Base-by-base conservation (phyloP, 768 basidiomycete species). In the Amanita phalloides region DNA sequence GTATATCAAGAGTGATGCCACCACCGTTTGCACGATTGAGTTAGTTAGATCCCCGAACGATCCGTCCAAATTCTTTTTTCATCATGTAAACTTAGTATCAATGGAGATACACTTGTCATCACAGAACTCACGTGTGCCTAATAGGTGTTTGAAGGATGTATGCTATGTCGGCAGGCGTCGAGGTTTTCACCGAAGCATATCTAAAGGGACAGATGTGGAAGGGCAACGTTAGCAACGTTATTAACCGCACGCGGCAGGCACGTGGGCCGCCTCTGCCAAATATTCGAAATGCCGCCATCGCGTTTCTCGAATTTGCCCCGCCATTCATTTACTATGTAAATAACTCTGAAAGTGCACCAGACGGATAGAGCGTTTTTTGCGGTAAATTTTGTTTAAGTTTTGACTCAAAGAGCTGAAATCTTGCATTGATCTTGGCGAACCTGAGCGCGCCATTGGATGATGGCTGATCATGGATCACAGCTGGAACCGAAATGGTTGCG, bases 41-140 rank as follows among this genome's bases (percentile, higher is more conserved):
- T 51, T 51, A 23, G 49, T 50, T 51, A 51, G 33, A 51, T 51
- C 43, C 28, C 50, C 43, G 50, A 21, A 32, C 30, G 14, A 17
- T 26, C 36, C 41, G 10, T 30, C 13, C 28, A 10, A 32, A 43
- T 50, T 37, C 13, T 30, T 48, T 36, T 48, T 42, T 32, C 42
- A 43, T 20, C 38, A 10, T n/a, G 35, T 45, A 20, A 32, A 32
- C 50, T 51, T 51, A 20, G 50, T 30, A 26, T 39, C 6, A 43
- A 32, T 28, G 41, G 42, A 23, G 42, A 51, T 51, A 43, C 5
- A 7, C 9, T 28, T 20, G 25, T 6, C 7, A 32, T 33, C 49
- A n/a, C 11, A 20, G 17, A 28, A 44, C 49, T 44, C 26, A 51
- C 38, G 13, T 17, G 21, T 38, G 33, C 21, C 9, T 5, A 20